Conservation (phyloP, 305 asterid species). For the Fraxinus angustifolia region DNA sequence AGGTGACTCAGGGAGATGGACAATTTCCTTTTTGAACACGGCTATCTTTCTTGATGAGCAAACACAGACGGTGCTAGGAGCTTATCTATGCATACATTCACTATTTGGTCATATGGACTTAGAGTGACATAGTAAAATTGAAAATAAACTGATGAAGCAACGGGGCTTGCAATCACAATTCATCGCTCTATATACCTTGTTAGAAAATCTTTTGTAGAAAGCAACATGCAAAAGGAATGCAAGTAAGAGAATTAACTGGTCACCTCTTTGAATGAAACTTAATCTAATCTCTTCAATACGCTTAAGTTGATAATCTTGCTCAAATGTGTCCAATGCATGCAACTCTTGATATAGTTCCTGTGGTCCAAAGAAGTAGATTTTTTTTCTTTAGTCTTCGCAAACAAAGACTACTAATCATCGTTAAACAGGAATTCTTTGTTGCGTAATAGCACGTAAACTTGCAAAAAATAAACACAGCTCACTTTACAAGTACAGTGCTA, state of each 20-base stretch:
- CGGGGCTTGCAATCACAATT: background rate
- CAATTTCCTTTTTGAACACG: background rate
- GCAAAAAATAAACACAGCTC: background rate
- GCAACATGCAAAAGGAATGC: background rate
- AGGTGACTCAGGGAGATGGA: background rate
- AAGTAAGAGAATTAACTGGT: conserved; percentile 18
- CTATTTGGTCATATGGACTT: background rate
- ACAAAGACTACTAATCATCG: background rate
- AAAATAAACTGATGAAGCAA: background rate
- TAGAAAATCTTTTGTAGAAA: background rate
- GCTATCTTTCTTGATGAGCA: background rate
- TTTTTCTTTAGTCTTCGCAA: conserved; percentile 9
- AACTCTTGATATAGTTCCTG: conserved; percentile 83
- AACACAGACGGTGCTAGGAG: background rate
- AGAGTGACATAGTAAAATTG: background rate
- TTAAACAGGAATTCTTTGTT: conserved; percentile 5
- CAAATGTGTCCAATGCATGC: conserved; percentile 51
- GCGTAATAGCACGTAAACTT: conserved; percentile 1
- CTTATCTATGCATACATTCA: background rate
- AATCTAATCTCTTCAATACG: conserved; percentile 43
- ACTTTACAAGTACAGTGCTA: background rate
- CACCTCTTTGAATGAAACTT: conserved; percentile 53
- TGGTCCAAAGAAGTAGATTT: conserved; percentile 13
- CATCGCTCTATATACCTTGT: background rate
- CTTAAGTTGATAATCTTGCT: conserved; percentile 55